Base-by-base conservation (phyloP, 129 eudicot genomes). In the Pulicaria dysenterica region DNA sequence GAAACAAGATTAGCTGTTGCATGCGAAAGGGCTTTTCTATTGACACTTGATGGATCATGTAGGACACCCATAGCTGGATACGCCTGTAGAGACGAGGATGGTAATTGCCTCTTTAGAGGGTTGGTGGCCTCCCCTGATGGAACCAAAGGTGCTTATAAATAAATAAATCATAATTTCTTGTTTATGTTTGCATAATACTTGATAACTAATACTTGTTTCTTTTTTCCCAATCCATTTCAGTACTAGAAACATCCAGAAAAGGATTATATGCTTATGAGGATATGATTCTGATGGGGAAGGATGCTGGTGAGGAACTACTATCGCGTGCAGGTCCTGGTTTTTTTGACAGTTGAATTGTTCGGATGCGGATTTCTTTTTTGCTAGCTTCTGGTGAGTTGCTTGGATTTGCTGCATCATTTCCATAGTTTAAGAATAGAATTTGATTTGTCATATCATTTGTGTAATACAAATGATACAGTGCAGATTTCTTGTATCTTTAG, bases 51-150 rank as follows among this genome's bases (percentile, higher is more conserved):
- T 15, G 95, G 96, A 17, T 93, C 98, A 8, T 93, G 98, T 60
- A 96, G 96, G 12, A 93, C 98, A 50, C 98, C 96, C 19, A 93
- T 93, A 45, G 96, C 98, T 5, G 98, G 98, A 63, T 93, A 90
- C 24, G 96, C 98, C 14, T 66, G 82, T 37, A 75, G 84, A 54
- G 95, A 90, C 13, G 87, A 87, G 69, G 81, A 86, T 77, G 96
- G 96, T 47, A 82, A 77, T 61, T 87, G 96, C 69, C 38, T 85
- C 46, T 93, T 93, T 75, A 87, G 78, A 82, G 96, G 95, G 8
- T 70, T 93, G 81, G 96, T 93, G 17, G 92, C 96, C 40, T 93
- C 96, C 3, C 95, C 96, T 37, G 98, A 93, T 79, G 98, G 96
- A 78, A 87, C 85, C 13, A 70, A 69, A 83, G 97, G 95, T 90